Evolutionary conservation across 768 basidiomycete genomes (phyloP), one percentile per base, ranked within the genome.

Genomic region (Fomitopsis serialis): DNA sequence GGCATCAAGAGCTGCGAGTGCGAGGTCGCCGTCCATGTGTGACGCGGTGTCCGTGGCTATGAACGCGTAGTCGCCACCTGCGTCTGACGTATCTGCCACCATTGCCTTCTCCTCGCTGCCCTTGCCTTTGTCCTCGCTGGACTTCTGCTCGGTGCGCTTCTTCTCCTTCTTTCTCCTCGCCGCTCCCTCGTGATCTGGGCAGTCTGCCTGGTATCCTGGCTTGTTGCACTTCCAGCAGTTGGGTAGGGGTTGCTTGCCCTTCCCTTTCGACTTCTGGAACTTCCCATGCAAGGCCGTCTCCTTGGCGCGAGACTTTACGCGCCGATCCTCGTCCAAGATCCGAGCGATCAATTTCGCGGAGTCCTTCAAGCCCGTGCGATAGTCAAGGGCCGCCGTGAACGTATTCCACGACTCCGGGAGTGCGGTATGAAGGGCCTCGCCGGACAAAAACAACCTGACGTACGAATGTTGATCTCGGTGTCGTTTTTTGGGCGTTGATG

Each of bases 361-460:
- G 27, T 49, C 48, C 22, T 25, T 32, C 11, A 40, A 24, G 17
- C 21, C 19, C 19, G 48, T 49, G 7, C 32, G 29, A 32, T 32
- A 32, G 29, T 32, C 29, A 11, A 32, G 29, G 5, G 29, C 11
- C 6, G 23, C 23, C 8, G 64, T 67, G 46, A 71, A 72, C 0
- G 54, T 9, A 48, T 70, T 61, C 72, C 72, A 73, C 13, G 68
- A 62, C 10, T 69, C 61, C 17, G 68, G 70, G 0, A 73, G 56
- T 7, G 63, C n/a, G n/a, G n/a, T n/a, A n/a, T n/a, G n/a, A n/a
- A n/a, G n/a, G n/a, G n/a, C n/a, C n/a, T n/a, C n/a, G n/a, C n/a
- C n/a, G n/a, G n/a, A n/a, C n/a, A n/a, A n/a, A n/a, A n/a, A n/a
- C n/a, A n/a, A n/a, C n/a, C n/a, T n/a, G n/a, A n/a, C n/a, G n/a